phyloP scores from a whole-genome alignment of 2,329 filamentous ascomycete species.

The Colletotrichum neosansevieriae region DNA sequence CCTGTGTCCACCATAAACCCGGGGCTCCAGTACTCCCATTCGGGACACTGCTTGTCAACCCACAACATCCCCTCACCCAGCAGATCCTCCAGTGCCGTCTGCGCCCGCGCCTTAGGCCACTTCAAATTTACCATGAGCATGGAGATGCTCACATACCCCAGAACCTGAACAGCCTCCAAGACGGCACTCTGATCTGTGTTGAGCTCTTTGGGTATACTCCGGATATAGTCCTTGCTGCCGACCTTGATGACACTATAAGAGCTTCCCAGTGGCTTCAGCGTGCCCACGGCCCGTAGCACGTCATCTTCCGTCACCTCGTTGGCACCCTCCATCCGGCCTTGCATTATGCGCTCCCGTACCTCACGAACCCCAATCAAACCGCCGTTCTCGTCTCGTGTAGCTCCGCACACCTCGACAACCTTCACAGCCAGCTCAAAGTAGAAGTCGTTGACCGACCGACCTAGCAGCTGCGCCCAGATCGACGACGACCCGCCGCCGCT shows the following conservation, averaged over 20 bases:
- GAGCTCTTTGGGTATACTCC: conserved; percentile 93
- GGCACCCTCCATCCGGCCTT: conserved; percentile 79
- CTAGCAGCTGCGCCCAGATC: conserved; percentile 93
- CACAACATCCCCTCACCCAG: conserved; percentile 91
- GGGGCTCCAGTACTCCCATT: conserved; percentile 95
- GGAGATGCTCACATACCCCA: conserved; percentile 89
- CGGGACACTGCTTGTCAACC: conserved; percentile 86
- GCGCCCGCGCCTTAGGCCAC: conserved; percentile 87
- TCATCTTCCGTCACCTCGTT: conserved; percentile 92
- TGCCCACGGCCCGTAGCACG: conserved; percentile 87
- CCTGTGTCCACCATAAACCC: conserved; percentile 72
- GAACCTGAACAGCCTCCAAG: conserved; percentile 88
- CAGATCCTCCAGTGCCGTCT: conserved; percentile 91
- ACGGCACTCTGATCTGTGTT: conserved; percentile 95
- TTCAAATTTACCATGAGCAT: conserved; percentile 89
- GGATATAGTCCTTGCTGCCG: conserved; percentile 86
- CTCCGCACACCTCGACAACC: conserved; percentile 91
- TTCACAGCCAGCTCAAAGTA: conserved; percentile 98
- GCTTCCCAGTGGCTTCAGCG: conserved; percentile 86
- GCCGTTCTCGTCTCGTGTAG: conserved; percentile 90
- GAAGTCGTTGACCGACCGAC: conserved; percentile 94
- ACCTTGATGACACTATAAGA: conserved; percentile 89
- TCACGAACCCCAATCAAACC: conserved; percentile 89
- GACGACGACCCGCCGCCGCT: conserved; percentile 68
- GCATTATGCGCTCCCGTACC: conserved; percentile 80